A percentile compares a stretch with the other conserved stretches of the same genome.
phyloP scores from a whole-genome alignment of 768 basidiomycete genomes.

The Boletus edulis region DNA sequence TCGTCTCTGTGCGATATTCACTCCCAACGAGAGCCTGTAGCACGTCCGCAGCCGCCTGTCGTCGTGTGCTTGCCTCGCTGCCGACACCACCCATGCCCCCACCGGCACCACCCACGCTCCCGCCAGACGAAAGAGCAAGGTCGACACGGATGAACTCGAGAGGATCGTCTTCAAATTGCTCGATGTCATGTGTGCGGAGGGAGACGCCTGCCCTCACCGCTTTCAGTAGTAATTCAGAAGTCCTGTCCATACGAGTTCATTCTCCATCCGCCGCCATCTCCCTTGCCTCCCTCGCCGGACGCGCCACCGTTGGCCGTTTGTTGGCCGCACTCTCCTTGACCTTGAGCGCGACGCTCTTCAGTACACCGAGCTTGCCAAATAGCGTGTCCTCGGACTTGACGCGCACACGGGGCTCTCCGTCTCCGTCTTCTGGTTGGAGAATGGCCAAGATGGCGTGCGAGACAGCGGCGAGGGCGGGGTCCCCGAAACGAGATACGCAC shows the following conservation, averaged over 20 bases:
- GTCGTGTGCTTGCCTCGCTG: slow-evolving; percentile 76
- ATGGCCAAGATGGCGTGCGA: slow-evolving; percentile 61
- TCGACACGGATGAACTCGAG: slow-evolving; percentile 92
- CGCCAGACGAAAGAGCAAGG: slow-evolving; percentile 58
- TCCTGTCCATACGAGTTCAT: too few relatives aligned
- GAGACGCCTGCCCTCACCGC: too few relatives aligned
- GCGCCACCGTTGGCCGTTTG: slow-evolving; percentile 68
- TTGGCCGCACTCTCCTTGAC: slow-evolving; percentile 64
- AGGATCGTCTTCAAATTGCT: slow-evolving; percentile 97
- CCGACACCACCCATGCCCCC: slow-evolving; percentile 36
- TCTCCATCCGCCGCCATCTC: too few relatives aligned
- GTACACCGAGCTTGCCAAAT: slow-evolving; percentile 63
- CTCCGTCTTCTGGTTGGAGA: slow-evolving; percentile 47
- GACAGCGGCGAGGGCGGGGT: slow-evolving; percentile 65
- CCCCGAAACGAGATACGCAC: slow-evolving; percentile 38
- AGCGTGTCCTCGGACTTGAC: slow-evolving; percentile 34
- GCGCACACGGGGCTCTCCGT: not conserved
- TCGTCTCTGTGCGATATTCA: slow-evolving; percentile 80
- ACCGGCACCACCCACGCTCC: slow-evolving; percentile 36
- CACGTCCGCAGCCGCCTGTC: slow-evolving; percentile 95
- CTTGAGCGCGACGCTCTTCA: slow-evolving; percentile 69
- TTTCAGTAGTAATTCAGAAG: too few relatives aligned
- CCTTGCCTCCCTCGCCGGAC: slow-evolving; percentile 81
- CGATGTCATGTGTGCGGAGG: slow-evolving; percentile 84
- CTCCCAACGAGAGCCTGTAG: slow-evolving; percentile 83